Evolutionary conservation across 2,329 filamentous ascomycete species (phyloP).

Genomic region (Eutypa lata): DNA sequence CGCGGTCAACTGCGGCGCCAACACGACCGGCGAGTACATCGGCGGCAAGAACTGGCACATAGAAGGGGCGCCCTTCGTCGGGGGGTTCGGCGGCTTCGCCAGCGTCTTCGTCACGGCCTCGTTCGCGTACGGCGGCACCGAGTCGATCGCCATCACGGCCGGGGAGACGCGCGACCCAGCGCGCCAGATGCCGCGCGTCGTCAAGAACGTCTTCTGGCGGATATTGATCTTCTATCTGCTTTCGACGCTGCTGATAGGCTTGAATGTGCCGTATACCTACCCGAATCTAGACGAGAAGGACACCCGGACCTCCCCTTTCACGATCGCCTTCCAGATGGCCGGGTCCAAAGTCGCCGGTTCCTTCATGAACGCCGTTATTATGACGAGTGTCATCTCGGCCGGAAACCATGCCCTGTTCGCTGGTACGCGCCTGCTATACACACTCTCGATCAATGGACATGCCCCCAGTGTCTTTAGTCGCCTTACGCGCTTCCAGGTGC

Average conservation of each 20-base stretch:
- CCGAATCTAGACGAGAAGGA: conserved; percentile 39
- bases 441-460: conserved; percentile 50
- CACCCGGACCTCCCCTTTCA: conserved; percentile 51
- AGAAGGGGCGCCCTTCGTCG: conserved; percentile 61
- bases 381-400: conserved; percentile 56
- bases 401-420: conserved; percentile 59
- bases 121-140: conserved; percentile 62
- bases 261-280: conserved; percentile 57
- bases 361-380: conserved; percentile 60
- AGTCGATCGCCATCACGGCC: conserved; percentile 64
- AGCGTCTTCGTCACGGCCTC: conserved; percentile 61
- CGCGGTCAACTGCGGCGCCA: conserved; percentile 56
- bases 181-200: conserved; percentile 58
- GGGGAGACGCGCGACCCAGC: conserved; percentile 63
- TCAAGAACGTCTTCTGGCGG: conserved; percentile 65
- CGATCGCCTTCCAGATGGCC: conserved; percentile 58
- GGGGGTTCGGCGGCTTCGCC: conserved; percentile 62
- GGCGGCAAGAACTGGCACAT: conserved; percentile 57
- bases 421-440: conserved; percentile 54
- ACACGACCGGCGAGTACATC: conserved; percentile 51
- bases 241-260: conserved; percentile 52
- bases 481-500: conserved; percentile 47
- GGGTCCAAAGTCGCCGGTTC: conserved; percentile 53
- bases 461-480: conserved; percentile 53
- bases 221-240: conserved; percentile 54